These are phyloP conservation scores for Hypoxylon crocopeplum DNA, from an alignment of 495 filamentous ascomycete genomes.

Conservation along the genomic window DNA sequence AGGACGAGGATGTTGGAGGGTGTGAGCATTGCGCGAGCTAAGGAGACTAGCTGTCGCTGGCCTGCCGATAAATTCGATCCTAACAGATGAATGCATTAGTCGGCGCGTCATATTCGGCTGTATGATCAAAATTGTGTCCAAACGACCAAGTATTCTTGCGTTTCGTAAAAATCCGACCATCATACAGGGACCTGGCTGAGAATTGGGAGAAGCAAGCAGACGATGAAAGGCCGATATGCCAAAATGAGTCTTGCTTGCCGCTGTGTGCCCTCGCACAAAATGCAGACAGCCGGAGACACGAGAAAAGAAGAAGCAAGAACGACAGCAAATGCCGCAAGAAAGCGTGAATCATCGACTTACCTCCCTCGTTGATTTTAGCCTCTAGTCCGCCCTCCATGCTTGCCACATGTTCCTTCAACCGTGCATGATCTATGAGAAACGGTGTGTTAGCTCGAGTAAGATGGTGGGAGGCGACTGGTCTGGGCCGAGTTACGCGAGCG, in stretches of 20 bases:
- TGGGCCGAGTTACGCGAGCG: slow-evolving; percentile 20
- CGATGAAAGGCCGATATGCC: slow-evolving; percentile 19
- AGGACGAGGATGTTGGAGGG: slow-evolving; percentile 97
- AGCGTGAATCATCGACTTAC: slow-evolving; percentile 59
- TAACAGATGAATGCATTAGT: slow-evolving; percentile 44
- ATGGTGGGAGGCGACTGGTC: slow-evolving; percentile 15
- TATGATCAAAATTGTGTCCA: background rate
- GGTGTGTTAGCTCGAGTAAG: slow-evolving; percentile 31
- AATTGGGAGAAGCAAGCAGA: slow-evolving; percentile 9
- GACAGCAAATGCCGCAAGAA: slow-evolving; percentile 49
- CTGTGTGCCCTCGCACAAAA: slow-evolving; percentile 17
- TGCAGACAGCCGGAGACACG: slow-evolving; percentile 35
- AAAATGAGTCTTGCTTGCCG: slow-evolving; percentile 27
- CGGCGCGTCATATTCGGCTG: slow-evolving; percentile 19
- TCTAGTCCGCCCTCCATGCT: slow-evolving; percentile 90
- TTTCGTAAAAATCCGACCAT: slow-evolving; percentile 8
- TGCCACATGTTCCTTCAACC: slow-evolving; percentile 88
- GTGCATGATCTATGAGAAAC: slow-evolving; percentile 77
- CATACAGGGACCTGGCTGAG: slow-evolving; percentile 11
- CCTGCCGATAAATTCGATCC: slow-evolving; percentile 85
- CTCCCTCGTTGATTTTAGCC: slow-evolving; percentile 91
- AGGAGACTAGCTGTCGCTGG: slow-evolving; percentile 88
- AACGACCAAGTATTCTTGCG: background rate
- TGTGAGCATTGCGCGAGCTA: slow-evolving; percentile 91
- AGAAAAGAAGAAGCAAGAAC: slow-evolving; percentile 10